These are phyloP conservation scores for Saccharomycopsis malanga DNA, from an alignment of 805 yeast genomes.

Conservation along the genomic window DNA sequence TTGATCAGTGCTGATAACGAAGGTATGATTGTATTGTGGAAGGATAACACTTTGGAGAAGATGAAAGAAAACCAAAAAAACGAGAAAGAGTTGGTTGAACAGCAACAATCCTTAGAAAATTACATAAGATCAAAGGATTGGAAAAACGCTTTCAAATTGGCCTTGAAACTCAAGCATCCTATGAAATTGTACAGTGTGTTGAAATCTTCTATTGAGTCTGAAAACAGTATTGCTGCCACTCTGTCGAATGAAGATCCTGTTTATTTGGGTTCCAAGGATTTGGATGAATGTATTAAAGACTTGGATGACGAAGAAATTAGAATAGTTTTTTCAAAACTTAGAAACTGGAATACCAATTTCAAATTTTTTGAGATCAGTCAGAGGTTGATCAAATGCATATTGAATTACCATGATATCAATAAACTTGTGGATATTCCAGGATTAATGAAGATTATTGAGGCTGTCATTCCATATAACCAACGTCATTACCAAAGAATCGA, in stretches of 20 bases:
- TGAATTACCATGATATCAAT: slow-evolving; percentile 48
- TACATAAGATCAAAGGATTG: slow-evolving; percentile 67
- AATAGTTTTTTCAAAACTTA: slow-evolving; percentile 59
- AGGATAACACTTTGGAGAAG: slow-evolving; percentile 71
- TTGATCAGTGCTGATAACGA: slow-evolving; percentile 92
- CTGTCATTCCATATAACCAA: slow-evolving; percentile 82
- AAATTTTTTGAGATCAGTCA: slow-evolving; percentile 77
- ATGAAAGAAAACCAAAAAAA: slow-evolving; percentile 37
- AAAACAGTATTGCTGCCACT: not conserved
- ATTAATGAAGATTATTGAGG: slow-evolving; percentile 57
- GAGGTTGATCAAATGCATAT: slow-evolving; percentile 57
- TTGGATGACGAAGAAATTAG: slow-evolving; percentile 56
- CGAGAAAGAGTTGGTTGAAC: slow-evolving; percentile 58
- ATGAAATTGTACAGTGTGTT: slow-evolving; percentile 78
- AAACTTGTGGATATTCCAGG: slow-evolving; percentile 60
- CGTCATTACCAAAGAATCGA: slow-evolving; percentile 77
- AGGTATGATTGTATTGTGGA: slow-evolving; percentile 85
- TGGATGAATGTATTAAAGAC: slow-evolving; percentile 56
- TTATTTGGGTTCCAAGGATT: slow-evolving; percentile 42
- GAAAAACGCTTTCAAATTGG: slow-evolving; percentile 82
- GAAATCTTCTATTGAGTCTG: slow-evolving; percentile 36
- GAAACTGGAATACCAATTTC: slow-evolving; percentile 94
- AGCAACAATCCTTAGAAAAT: slow-evolving; percentile 82
- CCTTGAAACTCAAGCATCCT: slow-evolving; percentile 84
- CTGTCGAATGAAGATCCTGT: not conserved